Percentiles rank a stretch among this genome's conserved stretches.
Conservation (phyloP, 2,329 filamentous ascomycete species). For the Dothideomycetes sp. region DNA sequence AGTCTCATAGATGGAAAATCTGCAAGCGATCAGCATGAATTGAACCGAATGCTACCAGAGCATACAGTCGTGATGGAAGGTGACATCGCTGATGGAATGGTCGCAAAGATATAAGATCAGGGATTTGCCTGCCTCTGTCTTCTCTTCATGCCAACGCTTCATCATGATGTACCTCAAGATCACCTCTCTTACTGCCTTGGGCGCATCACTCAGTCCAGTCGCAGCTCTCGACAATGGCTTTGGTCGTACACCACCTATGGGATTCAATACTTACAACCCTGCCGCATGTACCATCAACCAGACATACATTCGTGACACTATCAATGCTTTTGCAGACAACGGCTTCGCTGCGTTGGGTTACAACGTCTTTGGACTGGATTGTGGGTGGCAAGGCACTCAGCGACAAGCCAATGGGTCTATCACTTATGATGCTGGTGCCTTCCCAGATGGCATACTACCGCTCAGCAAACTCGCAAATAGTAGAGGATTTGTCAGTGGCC, state of each 20-base stretch:
- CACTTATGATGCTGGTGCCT: conserved; percentile 42
- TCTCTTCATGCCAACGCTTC: too few species aligned
- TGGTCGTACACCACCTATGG: conserved; percentile 21
- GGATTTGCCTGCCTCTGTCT: too few species aligned
- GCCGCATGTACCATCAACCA: conserved; percentile 19
- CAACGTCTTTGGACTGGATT: conserved; percentile 48
- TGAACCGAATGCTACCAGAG: too few species aligned
- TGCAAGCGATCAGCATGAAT: background rate
- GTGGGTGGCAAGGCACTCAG: conserved; percentile 43
- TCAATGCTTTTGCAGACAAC: conserved; percentile 17
- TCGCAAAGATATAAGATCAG: too few species aligned
- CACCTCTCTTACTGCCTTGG: background rate
- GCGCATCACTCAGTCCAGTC: background rate
- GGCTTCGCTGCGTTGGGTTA: conserved; percentile 38
- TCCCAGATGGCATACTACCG: conserved; percentile 43
- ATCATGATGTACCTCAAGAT: conserved; percentile 3
- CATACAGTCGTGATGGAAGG: too few species aligned
- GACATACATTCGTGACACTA: conserved; percentile 17
- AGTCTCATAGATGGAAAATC: background rate
- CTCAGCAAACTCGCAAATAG: conserved; percentile 43
- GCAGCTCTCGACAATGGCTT: conserved; percentile 21
- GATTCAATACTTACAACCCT: conserved; percentile 23
- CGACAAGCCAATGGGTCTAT: conserved; percentile 37
- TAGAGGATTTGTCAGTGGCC: conserved; percentile 2
- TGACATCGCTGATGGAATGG: too few species aligned